Evolutionary conservation across 441 rosid genomes (phyloP), one percentile per base, ranked within the genome.

Genomic region (Populus trichocarpa): DNA sequence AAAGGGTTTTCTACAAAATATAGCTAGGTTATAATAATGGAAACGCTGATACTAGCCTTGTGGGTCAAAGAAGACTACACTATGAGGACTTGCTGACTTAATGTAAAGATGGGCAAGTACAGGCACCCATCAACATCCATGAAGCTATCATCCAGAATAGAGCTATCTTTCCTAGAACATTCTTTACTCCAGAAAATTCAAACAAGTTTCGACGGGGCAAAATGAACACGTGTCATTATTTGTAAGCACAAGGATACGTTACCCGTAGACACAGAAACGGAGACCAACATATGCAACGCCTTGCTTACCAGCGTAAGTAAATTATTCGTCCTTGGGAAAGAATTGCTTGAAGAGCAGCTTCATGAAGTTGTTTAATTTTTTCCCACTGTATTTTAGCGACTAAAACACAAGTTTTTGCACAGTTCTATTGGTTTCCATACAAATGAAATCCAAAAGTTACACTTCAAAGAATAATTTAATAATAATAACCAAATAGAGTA

Each of bases 401-500:
- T 4, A 3, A 28, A 67, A 42, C 13, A 13, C 63, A 35, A 30
- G 33, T 32, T 68, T 28, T 22, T 33, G 40, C 20, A 16, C 38
- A 35, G 12, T 38, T 42, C 64, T 35, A 36, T 59, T 53, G 36
- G 36, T 35, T 76, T 6, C 73, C 8, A 20, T 9, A 9, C 2
- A 11, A 30, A 69, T 25, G 61, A 36, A 64, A 73, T n/a, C 72
- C 22, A 59, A 50, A 33, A 16, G 22, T 69, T 82, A 73, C 73
- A 65, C 26, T 79, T 68, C 38, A 68, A 71, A 80, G 69, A 72
- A 72, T 36, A 50, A 18, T 26, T 38, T 16, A 33, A 30, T 22
- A 67, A 35, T 36, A 40, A 46, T 22, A n/a, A 33, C 36, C 11
- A 40, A 20, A 22, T 0, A 40, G 46, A 42, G 22, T 40, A 7